Base-by-base conservation (phyloP, 768 basidiomycete species). In the Boletus tylopilopsis region DNA sequence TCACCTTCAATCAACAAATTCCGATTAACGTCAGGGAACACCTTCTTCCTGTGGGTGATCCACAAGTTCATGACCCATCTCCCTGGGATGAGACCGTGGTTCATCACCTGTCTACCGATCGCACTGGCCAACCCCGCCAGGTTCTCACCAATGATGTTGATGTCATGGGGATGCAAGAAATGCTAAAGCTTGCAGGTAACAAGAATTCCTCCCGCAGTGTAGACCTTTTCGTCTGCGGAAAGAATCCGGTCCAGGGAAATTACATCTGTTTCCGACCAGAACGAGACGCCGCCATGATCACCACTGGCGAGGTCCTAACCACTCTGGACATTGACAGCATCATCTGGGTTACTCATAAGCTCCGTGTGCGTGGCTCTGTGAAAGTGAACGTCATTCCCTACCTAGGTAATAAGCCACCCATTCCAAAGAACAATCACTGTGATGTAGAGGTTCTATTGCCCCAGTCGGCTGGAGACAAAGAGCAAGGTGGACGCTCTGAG, bases 291-390 rank as follows among this genome's bases (percentile, higher is more conserved):
- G 21, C 40, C n/a, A 47, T 5, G 1, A 22, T 53, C n/a, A 49
- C 42, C 13, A 35, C 32, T 3, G 29, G 29, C 0, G 47, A 53
- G 32, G 11, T 53, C 10, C 11, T 16, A 23, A 49, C 18, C 9
- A 49, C 42, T 5, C 32, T 53, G 21, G 42, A 53, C 32, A 53
- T 53, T 3, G 38, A 53, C 27, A 49, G 47, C 16, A 22, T 53
- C 13, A 53, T 53, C 12, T 53, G 42, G 37, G 22, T 53, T 0
- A 53, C 42, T 3, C 37, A 45, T 8, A 0, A 30, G 3, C 37
- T 53, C 2, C 51, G n/a, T 30, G 37, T 53, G 2, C 1, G 0
- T 19, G 21, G 47, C 1, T 49, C 32, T 5, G 30, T 53, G 1
- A 53, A 45, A 21, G 33, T 49, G 1, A 40, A 53, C 15, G 15